Percentiles rank a stretch among this genome's conserved stretches.
These are phyloP conservation scores for Plasmodium ovale DNA, from an alignment of 169 alveolate species.

Conservation along the genomic window DNA sequence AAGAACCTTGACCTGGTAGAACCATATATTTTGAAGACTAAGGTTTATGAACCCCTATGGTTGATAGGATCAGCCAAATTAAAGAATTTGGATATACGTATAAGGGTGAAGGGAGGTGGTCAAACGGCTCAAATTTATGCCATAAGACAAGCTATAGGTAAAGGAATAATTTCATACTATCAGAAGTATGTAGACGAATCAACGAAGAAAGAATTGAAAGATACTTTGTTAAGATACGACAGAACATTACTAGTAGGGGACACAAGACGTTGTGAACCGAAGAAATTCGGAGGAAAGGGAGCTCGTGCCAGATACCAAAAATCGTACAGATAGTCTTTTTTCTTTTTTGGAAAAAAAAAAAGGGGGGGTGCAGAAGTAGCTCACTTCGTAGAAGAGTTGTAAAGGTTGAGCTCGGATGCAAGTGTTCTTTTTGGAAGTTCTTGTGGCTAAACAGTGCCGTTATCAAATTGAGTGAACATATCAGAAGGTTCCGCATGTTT, in stretches of 20 bases:
- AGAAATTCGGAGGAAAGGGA: constrained; percentile 99
- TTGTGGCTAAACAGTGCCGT: no score
- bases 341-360: no score
- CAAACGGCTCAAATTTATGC: constrained; percentile 97
- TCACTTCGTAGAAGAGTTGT: no score
- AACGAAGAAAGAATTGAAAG: constrained; percentile 94
- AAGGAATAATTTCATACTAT: constrained; percentile 98
- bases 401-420: no score
- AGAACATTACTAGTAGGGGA: constrained; percentile 99
- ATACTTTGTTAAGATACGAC: constrained; percentile 97
- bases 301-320: constrained; percentile 98
- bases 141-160: constrained; percentile 97
- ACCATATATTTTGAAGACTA: constrained; percentile 95
- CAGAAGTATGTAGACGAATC: constrained; percentile 97
- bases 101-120: constrained; percentile 99
- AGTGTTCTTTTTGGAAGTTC: no score
- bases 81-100: constrained; percentile 95
- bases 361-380: no score
- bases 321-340: constrained; percentile 97
- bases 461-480: no score
- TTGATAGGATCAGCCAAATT: constrained; percentile 96
- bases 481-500: no score
- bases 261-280: constrained; percentile 99
- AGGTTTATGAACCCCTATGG: constrained; percentile 98
- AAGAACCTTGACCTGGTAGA: constrained; percentile 95